Conservation (phyloP, 1,284 basidiomycete species). For the Pyrrhoderma lamaoense region DNA sequence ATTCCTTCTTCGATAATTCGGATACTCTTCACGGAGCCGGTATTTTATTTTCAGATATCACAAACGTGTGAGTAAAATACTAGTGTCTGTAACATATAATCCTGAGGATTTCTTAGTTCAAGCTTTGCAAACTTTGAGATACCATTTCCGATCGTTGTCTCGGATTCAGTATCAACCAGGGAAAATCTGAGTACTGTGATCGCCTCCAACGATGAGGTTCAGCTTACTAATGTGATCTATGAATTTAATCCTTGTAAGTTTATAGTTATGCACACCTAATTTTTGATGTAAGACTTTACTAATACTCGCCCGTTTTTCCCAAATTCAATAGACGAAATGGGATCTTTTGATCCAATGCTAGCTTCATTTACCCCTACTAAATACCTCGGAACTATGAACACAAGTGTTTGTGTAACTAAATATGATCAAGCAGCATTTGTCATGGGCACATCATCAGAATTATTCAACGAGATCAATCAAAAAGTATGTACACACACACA, state of each 20-base stretch:
- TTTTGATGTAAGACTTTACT: no score
- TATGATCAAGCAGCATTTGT: conserved; percentile 42
- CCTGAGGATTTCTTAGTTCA: conserved; percentile 21
- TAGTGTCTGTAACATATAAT: background rate
- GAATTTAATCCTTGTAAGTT: conserved; percentile 42
- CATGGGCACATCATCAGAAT: conserved; percentile 34
- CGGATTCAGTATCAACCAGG: conserved; percentile 22
- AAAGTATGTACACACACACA: conserved; percentile 25
- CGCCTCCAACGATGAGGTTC: conserved; percentile 25
- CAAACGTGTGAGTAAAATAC: conserved; percentile 26
- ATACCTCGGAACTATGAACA: conserved; percentile 38
- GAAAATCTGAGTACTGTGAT: conserved; percentile 5
- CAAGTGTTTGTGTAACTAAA: conserved; percentile 36
- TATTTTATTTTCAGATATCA: conserved; percentile 29
- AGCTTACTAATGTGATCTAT: conserved; percentile 34
- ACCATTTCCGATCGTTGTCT: conserved; percentile 35
- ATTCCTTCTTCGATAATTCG: conserved; percentile 27
- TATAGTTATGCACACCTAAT: background rate
- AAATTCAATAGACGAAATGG: conserved; percentile 30
- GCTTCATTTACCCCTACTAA: conserved; percentile 37
- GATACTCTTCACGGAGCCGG: conserved; percentile 31
- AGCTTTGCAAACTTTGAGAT: conserved; percentile 27
- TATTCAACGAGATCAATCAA: conserved; percentile 32
- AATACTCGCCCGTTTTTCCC: conserved; percentile 6
- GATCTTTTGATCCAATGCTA: conserved; percentile 40